Conservation (phyloP, 2,329 filamentous ascomycete genomes). For the Penicillium janthinellum region DNA sequence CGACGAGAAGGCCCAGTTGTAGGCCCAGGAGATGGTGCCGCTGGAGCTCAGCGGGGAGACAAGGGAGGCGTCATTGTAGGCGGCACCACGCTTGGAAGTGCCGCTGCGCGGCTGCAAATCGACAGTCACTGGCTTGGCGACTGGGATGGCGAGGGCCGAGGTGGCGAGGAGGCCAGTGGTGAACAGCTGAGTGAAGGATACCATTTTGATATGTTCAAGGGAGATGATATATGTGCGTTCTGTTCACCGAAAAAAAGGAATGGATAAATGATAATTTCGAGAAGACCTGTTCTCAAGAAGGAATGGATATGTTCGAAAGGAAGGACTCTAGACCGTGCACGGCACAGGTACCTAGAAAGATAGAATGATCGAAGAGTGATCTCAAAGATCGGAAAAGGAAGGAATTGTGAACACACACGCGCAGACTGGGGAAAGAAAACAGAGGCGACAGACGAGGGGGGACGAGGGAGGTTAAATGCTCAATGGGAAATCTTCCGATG, state of each 20-base stretch:
- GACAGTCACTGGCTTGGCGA: conserved; percentile 5
- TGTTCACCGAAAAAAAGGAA: conserved; percentile 9
- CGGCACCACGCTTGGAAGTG: conserved; percentile 33
- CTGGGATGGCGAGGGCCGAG: conserved; percentile 36
- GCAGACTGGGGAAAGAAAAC: conserved; percentile 5
- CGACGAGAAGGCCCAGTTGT: conserved; percentile 46
- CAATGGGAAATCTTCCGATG: neutral
- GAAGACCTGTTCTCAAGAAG: conserved; percentile 26
- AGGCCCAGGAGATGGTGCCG: conserved; percentile 44
- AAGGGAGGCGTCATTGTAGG: conserved; percentile 44
- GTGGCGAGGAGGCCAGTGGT: conserved; percentile 39
- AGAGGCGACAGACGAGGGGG: neutral
- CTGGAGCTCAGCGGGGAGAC: conserved; percentile 35
- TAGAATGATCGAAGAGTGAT: conserved; percentile 14
- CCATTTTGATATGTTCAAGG: conserved; percentile 34
- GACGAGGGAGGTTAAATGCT: conserved; percentile 4
- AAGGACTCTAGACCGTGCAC: conserved; percentile 34
- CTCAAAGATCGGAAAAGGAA: conserved; percentile 8
- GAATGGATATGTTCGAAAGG: conserved; percentile 25
- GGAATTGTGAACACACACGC: neutral
- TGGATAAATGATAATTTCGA: conserved; percentile 18
- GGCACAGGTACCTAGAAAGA: conserved; percentile 31
- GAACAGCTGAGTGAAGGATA: conserved; percentile 40
- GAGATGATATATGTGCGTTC: conserved; percentile 2
- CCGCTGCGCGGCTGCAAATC: conserved; percentile 23